Percentiles rank a stretch among this genome's conserved stretches.
Conservation (phyloP, 2,329 filamentous ascomycete species). For the Fusarium transvaalense region DNA sequence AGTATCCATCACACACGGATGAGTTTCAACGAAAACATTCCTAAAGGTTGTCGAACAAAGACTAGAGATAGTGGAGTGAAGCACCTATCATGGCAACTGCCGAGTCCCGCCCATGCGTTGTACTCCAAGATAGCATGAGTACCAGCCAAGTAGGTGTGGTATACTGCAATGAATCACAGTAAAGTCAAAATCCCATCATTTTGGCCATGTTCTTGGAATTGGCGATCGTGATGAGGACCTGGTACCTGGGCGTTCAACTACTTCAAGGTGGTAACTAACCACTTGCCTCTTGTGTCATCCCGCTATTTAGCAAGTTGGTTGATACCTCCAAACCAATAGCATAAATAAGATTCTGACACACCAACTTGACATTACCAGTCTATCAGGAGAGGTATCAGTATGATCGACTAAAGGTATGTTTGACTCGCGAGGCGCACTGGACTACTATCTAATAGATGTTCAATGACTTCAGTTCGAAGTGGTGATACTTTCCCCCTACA, state of each 20-base stretch:
- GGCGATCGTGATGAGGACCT: neutral
- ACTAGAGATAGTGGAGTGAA: neutral
- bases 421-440: neutral
- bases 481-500: slow-evolving; percentile 3
- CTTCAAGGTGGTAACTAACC: neutral
- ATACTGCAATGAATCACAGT: neutral
- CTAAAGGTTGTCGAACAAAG: neutral
- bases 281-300: slow-evolving; percentile 17
- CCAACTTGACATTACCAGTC: neutral
- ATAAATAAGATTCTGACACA: neutral
- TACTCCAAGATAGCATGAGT: neutral
- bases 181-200: slow-evolving; percentile 6
- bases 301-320: slow-evolving; percentile 24
- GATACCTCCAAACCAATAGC: slow-evolving; percentile 3
- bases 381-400: neutral
- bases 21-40: neutral
- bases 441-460: neutral
- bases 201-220: neutral
- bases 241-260: slow-evolving; percentile 21
- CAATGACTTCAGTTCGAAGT: slow-evolving; percentile 3
- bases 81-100: neutral
- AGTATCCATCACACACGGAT: neutral
- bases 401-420: neutral
- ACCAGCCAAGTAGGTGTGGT: neutral
- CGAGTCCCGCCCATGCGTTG: neutral